Percentiles rank a stretch among this genome's conserved stretches.
phyloP scores from a whole-genome alignment of 306 rosid genomes.

The Medicago arabica region DNA sequence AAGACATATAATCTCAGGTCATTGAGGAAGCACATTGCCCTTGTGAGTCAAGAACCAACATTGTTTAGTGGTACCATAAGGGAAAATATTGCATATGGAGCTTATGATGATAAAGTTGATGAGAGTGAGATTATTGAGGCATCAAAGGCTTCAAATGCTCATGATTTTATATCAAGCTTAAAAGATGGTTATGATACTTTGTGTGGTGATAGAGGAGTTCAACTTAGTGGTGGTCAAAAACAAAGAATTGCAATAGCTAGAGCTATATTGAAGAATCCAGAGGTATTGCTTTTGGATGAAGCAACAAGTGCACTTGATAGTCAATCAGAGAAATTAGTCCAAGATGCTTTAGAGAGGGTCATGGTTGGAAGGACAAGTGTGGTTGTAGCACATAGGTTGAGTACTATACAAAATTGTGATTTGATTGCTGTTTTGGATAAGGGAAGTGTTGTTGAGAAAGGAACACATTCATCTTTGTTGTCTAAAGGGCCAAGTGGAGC shows the following conservation, averaged over 20 bases:
- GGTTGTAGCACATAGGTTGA: slow-evolving; percentile 91
- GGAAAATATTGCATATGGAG: slow-evolving; percentile 75
- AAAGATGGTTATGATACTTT: slow-evolving; percentile 76
- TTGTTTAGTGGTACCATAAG: slow-evolving; percentile 74
- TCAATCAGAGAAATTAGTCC: slow-evolving; percentile 81
- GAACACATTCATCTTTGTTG: slow-evolving; percentile 68
- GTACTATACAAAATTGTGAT: slow-evolving; percentile 80
- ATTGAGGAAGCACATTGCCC: slow-evolving; percentile 70
- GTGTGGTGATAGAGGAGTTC: slow-evolving; percentile 89
- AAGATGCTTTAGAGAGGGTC: slow-evolving; percentile 75
- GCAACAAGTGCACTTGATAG: slow-evolving; percentile 92
- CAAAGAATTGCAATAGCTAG: slow-evolving; percentile 89
- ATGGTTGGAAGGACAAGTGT: slow-evolving; percentile 96
- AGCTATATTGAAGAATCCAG: slow-evolving; percentile 77
- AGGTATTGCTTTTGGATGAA: slow-evolving; percentile 72
- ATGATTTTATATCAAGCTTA: slow-evolving; percentile 71
- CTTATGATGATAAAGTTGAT: slow-evolving; percentile 40
- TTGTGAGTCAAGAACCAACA: slow-evolving; percentile 90
- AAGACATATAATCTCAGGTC: slow-evolving; percentile 63
- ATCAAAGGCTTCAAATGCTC: slow-evolving; percentile 82
- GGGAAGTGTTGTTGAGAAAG: slow-evolving; percentile 78
- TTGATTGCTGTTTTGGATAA: slow-evolving; percentile 77
- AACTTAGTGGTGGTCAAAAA: slow-evolving; percentile 89
- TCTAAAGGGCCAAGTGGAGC: slow-evolving; percentile 71
- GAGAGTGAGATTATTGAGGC: slow-evolving; percentile 77